These are phyloP conservation scores for Plasmodium sp. DNA, from an alignment of 169 alveolate species.

Conservation along the genomic window DNA sequence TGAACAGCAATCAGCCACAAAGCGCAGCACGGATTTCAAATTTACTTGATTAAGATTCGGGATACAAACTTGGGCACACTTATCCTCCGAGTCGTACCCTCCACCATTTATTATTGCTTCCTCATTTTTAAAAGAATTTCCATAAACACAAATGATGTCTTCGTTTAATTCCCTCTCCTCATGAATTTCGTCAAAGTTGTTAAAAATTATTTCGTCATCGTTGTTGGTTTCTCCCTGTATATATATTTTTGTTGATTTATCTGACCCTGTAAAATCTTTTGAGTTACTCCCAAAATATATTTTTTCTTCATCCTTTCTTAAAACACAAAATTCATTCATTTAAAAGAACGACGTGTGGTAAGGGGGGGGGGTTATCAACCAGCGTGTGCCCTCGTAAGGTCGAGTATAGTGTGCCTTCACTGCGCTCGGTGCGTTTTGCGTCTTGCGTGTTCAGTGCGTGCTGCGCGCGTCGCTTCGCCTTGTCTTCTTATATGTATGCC, in stretches of 20 bases:
- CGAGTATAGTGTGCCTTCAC: neutral
- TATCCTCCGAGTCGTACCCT: neutral
- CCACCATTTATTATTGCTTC: neutral
- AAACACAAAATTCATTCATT: conserved; percentile 39
- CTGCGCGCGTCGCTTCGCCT: neutral
- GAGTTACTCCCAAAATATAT: neutral
- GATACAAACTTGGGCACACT: neutral
- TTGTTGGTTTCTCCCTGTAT: neutral
- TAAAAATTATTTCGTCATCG: neutral
- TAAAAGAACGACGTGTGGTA: neutral
- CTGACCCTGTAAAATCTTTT: neutral
- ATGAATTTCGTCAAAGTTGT: neutral
- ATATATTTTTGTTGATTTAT: conserved; percentile 17
- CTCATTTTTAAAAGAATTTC: neutral
- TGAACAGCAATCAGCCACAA: conserved; percentile 57
- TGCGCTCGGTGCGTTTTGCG: neutral
- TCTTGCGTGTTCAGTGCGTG: neutral
- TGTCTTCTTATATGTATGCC: neutral
- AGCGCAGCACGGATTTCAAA: conserved; percentile 1
- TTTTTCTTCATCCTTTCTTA: conserved; percentile 1
- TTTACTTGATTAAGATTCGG: neutral
- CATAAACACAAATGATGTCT: neutral
- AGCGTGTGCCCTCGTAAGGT: neutral
- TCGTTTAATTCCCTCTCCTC: neutral
- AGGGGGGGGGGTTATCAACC: neutral